phyloP scores from a whole-genome alignment of 176 grass and related monocot genomes.

The Carex cristatella region DNA sequence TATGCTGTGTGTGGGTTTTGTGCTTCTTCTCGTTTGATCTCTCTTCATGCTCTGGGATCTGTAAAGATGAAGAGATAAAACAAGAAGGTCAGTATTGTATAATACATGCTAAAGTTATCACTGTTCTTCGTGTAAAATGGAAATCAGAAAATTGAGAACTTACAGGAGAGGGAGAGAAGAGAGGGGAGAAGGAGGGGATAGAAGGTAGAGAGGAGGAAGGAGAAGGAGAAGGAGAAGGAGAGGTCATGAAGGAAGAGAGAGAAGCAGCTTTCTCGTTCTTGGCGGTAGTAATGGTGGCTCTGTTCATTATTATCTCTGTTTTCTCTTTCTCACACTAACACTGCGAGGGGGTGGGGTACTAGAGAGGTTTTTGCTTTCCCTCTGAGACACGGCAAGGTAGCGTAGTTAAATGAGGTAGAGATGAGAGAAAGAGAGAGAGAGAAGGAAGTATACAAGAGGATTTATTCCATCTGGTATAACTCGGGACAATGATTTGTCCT shows the following conservation, averaged over 20 bases:
- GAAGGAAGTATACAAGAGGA: constrained; percentile 7
- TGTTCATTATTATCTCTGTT: constrained; percentile 22
- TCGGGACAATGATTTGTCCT: constrained; percentile 6
- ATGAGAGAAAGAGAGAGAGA: constrained; percentile 3
- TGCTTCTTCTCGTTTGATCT: not conserved
- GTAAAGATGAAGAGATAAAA: constrained; percentile 7
- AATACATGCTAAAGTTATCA: not conserved
- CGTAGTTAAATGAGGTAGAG: not conserved
- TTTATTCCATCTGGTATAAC: constrained; percentile 15
- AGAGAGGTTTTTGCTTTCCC: not conserved
- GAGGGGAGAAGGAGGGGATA: constrained; percentile 21
- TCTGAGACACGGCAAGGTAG: constrained; percentile 3
- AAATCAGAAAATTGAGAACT: constrained; percentile 7
- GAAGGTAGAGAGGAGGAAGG: constrained; percentile 34
- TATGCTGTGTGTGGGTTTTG: not conserved
- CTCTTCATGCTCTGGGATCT: constrained; percentile 48
- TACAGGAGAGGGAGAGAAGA: constrained; percentile 30
- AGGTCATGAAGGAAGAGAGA: constrained; percentile 33
- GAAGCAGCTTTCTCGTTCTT: constrained; percentile 7
- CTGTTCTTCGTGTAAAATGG: not conserved
- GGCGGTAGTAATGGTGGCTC: not conserved
- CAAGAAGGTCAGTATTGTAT: not conserved
- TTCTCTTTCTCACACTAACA: not conserved
- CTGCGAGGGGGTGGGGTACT: not conserved
- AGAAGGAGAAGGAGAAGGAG: constrained; percentile 31